Evolutionary conservation across 352 stramenopile genomes (phyloP).

Genomic region (Pseudoperonospora humuli): DNA sequence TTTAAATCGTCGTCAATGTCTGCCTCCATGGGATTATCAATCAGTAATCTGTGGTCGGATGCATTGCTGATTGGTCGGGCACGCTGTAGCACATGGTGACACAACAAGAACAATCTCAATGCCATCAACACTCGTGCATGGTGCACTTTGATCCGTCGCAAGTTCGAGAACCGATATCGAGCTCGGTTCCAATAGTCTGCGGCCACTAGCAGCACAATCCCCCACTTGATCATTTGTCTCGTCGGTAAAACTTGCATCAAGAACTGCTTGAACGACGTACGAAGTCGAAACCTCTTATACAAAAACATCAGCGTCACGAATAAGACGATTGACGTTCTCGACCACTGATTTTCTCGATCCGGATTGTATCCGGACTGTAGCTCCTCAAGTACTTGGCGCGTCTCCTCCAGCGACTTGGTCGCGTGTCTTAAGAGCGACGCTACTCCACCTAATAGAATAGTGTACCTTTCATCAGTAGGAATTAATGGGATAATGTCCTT

Average conservation of each 20-base stretch:
- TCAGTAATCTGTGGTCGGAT: conserved; percentile 71
- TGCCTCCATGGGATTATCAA: conserved; percentile 75
- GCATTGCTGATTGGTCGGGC: conserved; percentile 57
- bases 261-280: conserved; percentile 64
- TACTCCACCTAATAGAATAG: conserved; percentile 71
- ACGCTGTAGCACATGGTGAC: conserved; percentile 75
- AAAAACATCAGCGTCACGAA: conserved; percentile 46
- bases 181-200: conserved; percentile 74
- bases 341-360: conserved; percentile 80
- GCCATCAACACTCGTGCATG: conserved; percentile 81
- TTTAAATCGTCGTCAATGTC: conserved; percentile 87
- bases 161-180: conserved; percentile 76
- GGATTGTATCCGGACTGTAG: conserved; percentile 81
- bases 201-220: conserved; percentile 36
- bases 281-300: conserved; percentile 65
- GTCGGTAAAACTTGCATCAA: conserved; percentile 59
- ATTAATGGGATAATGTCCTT: conserved; percentile 87
- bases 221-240: conserved; percentile 52
- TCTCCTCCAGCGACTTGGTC: conserved; percentile 79
- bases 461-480: conserved; percentile 69
- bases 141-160: conserved; percentile 80
- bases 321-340: conserved; percentile 56
- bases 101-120: conserved; percentile 71
- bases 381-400: conserved; percentile 64
- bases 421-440: conserved; percentile 73